Evolutionary conservation across 768 basidiomycete genomes (phyloP).

Genomic region (Tylopilus felleus): DNA sequence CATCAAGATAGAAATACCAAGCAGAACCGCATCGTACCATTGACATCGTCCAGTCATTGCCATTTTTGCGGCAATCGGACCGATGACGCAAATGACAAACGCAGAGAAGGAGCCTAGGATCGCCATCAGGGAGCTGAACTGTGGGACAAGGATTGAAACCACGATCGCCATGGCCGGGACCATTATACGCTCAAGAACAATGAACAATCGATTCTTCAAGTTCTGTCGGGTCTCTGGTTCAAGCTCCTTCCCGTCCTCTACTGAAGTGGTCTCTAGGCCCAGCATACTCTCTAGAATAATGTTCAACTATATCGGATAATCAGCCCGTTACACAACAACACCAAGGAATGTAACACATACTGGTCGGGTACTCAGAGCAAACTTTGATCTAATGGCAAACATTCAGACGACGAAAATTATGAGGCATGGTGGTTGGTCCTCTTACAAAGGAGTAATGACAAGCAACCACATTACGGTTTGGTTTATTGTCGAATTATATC

Average conservation of each 20-base stretch:
- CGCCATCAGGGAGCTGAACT: constrained; percentile 82
- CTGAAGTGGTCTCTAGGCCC: constrained; percentile 49
- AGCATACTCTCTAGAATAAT: constrained; percentile 77
- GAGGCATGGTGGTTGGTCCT: background rate
- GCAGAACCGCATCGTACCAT: constrained; percentile 50
- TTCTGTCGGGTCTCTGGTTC: constrained; percentile 5
- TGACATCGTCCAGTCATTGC: constrained; percentile 49
- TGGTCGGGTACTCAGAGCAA: constrained; percentile 78
- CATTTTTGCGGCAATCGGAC: constrained; percentile 72
- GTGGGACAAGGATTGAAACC: constrained; percentile 73
- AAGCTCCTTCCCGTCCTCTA: constrained; percentile 27
- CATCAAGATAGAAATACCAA: constrained; percentile 57
- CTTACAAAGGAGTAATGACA: constrained; percentile 72
- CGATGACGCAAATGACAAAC: constrained; percentile 69
- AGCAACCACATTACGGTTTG: constrained; percentile 80
- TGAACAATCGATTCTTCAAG: constrained; percentile 38
- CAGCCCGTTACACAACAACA: background rate
- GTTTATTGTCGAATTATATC: constrained; percentile 71
- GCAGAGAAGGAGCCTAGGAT: constrained; percentile 90
- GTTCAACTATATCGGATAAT: constrained; percentile 52
- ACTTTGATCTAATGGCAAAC: constrained; percentile 63
- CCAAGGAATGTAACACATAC: constrained; percentile 37
- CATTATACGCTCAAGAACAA: constrained; percentile 52
- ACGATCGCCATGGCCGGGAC: constrained; percentile 59
- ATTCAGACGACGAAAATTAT: constrained; percentile 14